Evolutionary conservation across 441 rosid genomes (phyloP).

Genomic region (Pelargonium cotyledonis): DNA sequence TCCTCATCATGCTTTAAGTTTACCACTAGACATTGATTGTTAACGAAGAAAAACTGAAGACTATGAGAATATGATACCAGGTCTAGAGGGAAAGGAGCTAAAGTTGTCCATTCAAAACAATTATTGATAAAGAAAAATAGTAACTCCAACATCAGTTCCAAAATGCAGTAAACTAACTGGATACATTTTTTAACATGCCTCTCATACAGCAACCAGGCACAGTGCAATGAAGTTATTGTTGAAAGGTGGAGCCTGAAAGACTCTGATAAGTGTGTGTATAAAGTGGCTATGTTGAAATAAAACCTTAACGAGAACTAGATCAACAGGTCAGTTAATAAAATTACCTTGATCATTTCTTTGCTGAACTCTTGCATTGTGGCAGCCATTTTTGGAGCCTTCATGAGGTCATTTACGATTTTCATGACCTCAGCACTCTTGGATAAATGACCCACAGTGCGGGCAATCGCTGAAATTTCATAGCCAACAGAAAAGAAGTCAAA

Average conservation of each 20-base stretch:
- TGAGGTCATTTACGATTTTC: constrained; percentile 89
- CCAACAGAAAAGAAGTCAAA: constrained; percentile 11
- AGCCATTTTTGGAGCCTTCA: constrained; percentile 94
- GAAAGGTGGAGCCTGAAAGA: not conserved
- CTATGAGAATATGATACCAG: no score
- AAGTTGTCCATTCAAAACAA: no score
- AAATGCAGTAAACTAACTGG: no score
- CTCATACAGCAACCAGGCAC: not conserved
- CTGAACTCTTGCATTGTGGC: constrained; percentile 86
- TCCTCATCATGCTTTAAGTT: no score
- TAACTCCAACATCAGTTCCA: no score
- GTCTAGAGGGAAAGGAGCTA: no score
- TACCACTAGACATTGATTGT: no score
- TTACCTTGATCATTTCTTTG: constrained; percentile 92
- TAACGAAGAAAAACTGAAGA: no score
- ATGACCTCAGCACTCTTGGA: constrained; percentile 91
- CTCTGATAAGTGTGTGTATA: not conserved
- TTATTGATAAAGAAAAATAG: no score
- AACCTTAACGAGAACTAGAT: not conserved
- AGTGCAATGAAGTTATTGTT: not conserved
- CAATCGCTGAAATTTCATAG: constrained; percentile 56
- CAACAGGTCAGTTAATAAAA: not conserved
- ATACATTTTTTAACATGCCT: not conserved
- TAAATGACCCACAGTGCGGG: constrained; percentile 83
- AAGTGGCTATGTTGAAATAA: no score